These are phyloP conservation scores for Silene vulgaris DNA, from an alignment of 179 eudicot genomes.

Conservation along the genomic window DNA sequence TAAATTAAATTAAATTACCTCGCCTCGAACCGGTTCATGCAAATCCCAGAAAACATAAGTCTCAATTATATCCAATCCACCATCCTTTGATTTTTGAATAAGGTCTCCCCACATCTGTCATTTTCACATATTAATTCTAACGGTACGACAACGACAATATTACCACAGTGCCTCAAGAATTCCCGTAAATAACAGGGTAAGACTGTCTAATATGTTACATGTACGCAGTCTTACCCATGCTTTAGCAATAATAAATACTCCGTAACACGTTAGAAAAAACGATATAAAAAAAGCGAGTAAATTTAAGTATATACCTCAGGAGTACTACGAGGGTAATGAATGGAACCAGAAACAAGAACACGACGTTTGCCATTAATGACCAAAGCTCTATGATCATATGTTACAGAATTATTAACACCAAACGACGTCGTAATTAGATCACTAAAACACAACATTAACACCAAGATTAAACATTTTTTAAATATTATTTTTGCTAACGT, in stretches of 20 bases:
- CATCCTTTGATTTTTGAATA: constrained; percentile 88
- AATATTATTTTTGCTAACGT: neutral
- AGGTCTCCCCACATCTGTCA: constrained; percentile 91
- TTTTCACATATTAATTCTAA: neutral
- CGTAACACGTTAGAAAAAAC: too few relatives aligned
- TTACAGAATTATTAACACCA: constrained; percentile 49
- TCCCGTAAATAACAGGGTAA: neutral
- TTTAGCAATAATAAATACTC: too few relatives aligned
- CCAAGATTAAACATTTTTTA: neutral
- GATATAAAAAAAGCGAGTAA: neutral
- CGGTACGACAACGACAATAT: neutral
- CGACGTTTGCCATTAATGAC: constrained; percentile 80
- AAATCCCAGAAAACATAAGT: constrained; percentile 89
- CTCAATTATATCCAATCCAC: constrained; percentile 82
- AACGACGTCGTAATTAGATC: constrained; percentile 34
- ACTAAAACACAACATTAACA: constrained; percentile 11
- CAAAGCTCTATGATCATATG: constrained; percentile 77
- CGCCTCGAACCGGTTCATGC: constrained; percentile 72
- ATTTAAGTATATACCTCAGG: constrained; percentile 47
- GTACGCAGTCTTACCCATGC: too few relatives aligned
- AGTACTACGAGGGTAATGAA: constrained; percentile 97
- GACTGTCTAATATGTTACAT: neutral
- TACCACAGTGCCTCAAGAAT: too few relatives aligned
- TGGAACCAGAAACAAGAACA: constrained; percentile 77
- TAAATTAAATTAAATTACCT: constrained; percentile 36